Evolutionary conservation across 1,139 yeast species (phyloP), one percentile per base, ranked within the genome.

Genomic region (Yamadazyma atlantica): DNA sequence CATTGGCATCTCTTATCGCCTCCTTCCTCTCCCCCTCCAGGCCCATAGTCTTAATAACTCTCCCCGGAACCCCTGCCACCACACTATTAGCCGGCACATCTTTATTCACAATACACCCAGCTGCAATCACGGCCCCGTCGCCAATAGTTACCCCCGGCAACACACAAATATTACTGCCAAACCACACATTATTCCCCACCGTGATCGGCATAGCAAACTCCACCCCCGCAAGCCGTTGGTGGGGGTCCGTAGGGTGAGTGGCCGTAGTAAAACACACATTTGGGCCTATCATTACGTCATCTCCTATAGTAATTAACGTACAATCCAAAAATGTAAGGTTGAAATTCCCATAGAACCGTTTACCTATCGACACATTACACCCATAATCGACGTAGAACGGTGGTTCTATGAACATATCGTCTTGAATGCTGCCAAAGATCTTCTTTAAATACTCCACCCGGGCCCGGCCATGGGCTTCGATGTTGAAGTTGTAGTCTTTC

Each of bases 81-180:
- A 82, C 73, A 0, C 73, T 58, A 40, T 69, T 64, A 6, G 73
- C 62, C 1, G 84, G 81, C 15, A 82, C 70, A 44, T 72, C 76
- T 45, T 62, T 74, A 25, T 70, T 70, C 18, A 83, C 87, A 1
- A 82, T 80, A 4, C 80, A 61, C 3, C 86, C 87, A 5, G 89
- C 86, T 5, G 82, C 90, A 34, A 83, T 65, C 1, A 80, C 80
- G n/a, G 73, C 68, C 1, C 75, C 75, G 27, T 77, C 73, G 6
- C 89, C 89, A 36, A 83, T 71, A 1, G 75, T 78, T 11, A 82
- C 84, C 2, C 88, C 89, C 2, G 85, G 85, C 37, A 82, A 58
- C 4, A 83, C 68, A 1, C 65, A 63, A 16, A 64, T 74, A 34
- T 70, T 67, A 2, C 80, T 69, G 8, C 86, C 85, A 33, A 83